Evolutionary conservation across 805 yeast species (phyloP), one percentile per base, ranked within the genome.

Genomic region (Yarrowia sp.): DNA sequence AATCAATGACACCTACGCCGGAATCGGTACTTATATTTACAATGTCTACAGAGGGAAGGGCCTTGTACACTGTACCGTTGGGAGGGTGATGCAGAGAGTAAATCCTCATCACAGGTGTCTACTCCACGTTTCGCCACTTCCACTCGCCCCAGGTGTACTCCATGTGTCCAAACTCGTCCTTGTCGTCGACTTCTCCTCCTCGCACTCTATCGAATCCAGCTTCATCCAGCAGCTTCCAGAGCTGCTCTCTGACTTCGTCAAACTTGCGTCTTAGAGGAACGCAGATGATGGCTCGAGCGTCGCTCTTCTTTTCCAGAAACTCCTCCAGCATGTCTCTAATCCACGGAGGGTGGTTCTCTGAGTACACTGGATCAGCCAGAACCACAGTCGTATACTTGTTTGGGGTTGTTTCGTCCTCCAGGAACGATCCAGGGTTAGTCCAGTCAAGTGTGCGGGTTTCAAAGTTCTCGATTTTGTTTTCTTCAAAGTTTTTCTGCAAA

Each of bases 281-380:
- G 76, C 92, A 92, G 8, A 94, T 76, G 15, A 91, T 76, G 0
- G 92, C 86, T 8, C 83, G 75, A 0, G 89, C 79, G 2, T 74
- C 77, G 0, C 68, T 3, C 2, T 71, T 69, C 12, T 69, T 69
- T 1, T 76, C 76, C 22, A 88, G 73, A 67, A 90, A 87, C 50
- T 73, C 72, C 3, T 74, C 73, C 7, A 93, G 79, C 83, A 91
- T 88, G 61, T 84, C 77, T 5, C 85, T 84, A 0, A 94, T 86
- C 86, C 90, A 85, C 15, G 77, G 76, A 1, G 98, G 98, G 75
- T 94, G 98, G 41, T 85, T 83, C 0, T 88, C 79, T 0, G 97
- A 90, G 76, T 95, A 94, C 1, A 94, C 87, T 0, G 98, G 97
- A 77, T 94, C 99, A 22, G 97, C 89, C 4, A 92, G 78, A 0